These are phyloP conservation scores for Botrytis aclada DNA, from an alignment of 2,329 filamentous ascomycete species.

Conservation along the genomic window DNA sequence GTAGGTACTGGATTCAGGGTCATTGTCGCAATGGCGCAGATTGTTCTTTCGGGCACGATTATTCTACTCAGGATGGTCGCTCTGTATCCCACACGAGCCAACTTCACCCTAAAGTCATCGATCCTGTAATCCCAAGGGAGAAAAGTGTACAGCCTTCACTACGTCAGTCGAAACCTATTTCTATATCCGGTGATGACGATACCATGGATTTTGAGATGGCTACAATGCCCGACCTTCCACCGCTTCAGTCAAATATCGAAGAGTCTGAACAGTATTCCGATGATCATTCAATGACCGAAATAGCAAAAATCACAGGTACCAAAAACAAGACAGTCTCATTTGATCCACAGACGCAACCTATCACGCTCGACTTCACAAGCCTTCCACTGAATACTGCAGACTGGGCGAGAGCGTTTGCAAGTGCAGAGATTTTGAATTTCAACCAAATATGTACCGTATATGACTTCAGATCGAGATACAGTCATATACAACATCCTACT, in stretches of 20 bases:
- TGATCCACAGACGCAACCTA: background rate
- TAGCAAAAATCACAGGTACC: background rate
- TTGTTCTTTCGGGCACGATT: background rate
- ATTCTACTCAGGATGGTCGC: background rate
- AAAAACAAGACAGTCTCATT: slow-evolving; percentile 2
- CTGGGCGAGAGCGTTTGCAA: slow-evolving; percentile 1
- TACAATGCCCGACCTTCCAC: background rate
- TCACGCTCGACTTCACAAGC: background rate
- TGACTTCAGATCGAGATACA: slow-evolving; percentile 29
- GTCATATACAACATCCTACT: slow-evolving; percentile 5
- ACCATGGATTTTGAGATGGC: background rate
- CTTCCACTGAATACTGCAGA: background rate
- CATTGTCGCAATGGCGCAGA: background rate
- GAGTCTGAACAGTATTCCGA: background rate
- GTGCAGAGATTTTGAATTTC: slow-evolving; percentile 20
- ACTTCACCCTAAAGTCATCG: background rate
- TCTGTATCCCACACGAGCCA: background rate
- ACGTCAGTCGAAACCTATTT: background rate
- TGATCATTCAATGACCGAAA: background rate
- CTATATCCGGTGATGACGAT: background rate
- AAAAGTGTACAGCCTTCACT: background rate
- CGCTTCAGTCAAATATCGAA: background rate
- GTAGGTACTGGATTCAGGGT: background rate
- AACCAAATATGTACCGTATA: slow-evolving; percentile 30
- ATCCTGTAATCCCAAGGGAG: background rate